Evolutionary conservation across 768 basidiomycete genomes (phyloP), one percentile per base, ranked within the genome.

Genomic region (Boletus barrowsii): DNA sequence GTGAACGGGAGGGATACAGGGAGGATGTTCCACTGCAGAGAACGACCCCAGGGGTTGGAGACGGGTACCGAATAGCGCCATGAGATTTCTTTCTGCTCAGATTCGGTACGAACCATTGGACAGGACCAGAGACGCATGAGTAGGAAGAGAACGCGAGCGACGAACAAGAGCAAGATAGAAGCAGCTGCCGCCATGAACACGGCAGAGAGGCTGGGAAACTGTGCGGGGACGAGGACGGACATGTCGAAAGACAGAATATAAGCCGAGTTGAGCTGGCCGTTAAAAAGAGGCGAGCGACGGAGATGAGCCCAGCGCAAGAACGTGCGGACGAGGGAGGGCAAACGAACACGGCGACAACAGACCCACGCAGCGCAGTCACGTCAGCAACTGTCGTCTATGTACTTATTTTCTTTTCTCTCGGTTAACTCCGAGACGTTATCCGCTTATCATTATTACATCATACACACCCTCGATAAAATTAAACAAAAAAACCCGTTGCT

Each of bases 161-260:
- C 49, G 30, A 70, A 43, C n/a, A 70, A 18, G 50, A 72, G 62
- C 14, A 72, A 18, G 13, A 59, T 26, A 13, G 69, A 72, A 6
- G 61, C 61, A 8, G 61, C 55, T 18, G 65, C 67, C 3, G 69
- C 70, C 67, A 72, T 68, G 58, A 70, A 68, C 11, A 72, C 47
- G 52, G 66, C 49, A 10, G 69, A 61, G 15, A 72, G 56, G 47
- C 58, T 59, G 42, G 69, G 69, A 18, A 61, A 68, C 54, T 66
- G 66, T 45, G 69, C 60, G 26, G 56, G 61, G 47, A 72, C 61
- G 53, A 72, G 68, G 46, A 70, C 66, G 30, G 68, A 69, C 69
- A 70, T 70, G 49, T 50, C 53, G 43, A 22, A 20, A 42, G 9
- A 37, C 20, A 29, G 50, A 46, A 47, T 17, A 8, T 4, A 14